Conservation (phyloP, 192 early-diverging fungal genomes). For the Coemansia sp. region DNA sequence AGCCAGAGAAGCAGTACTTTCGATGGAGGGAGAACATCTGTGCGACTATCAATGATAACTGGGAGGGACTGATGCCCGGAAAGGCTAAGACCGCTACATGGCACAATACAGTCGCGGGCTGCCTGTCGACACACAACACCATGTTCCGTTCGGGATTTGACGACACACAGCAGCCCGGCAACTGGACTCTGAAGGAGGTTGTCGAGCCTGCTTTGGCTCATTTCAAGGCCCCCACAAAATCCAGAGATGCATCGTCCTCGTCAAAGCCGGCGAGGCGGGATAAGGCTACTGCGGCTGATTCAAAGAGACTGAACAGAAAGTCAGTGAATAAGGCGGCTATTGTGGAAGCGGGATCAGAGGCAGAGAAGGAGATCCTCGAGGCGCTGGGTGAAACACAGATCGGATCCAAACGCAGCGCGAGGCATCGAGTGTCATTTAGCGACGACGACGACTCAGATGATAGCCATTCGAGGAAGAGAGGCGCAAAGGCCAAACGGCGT, state of each 20-base stretch:
- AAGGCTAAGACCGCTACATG: constrained; percentile 74
- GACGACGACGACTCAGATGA: constrained; percentile 42
- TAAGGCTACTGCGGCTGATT: constrained; percentile 37
- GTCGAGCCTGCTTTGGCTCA: constrained; percentile 9
- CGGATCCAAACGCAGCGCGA: constrained; percentile 7
- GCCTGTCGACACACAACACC: constrained; percentile 72
- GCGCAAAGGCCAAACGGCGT: constrained; percentile 25
- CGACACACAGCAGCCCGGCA: constrained; percentile 67
- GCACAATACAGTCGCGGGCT: constrained; percentile 84
- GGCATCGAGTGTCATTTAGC: constrained; percentile 50
- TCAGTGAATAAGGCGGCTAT: constrained; percentile 5
- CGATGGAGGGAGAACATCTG: constrained; percentile 82
- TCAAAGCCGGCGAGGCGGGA: constrained; percentile 58
- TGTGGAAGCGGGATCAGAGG: constrained; percentile 15
- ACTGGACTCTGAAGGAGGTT: constrained; percentile 38
- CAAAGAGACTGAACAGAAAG: constrained; percentile 19
- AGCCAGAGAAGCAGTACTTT: constrained; percentile 67
- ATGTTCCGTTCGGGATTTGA: constrained; percentile 76
- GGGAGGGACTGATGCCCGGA: constrained; percentile 69
- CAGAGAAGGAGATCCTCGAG: constrained; percentile 45
- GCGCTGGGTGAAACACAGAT: constrained; percentile 34
- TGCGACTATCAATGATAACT: constrained; percentile 69
- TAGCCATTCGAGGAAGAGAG: not conserved
- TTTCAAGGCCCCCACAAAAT: constrained; percentile 29
- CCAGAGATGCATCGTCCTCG: constrained; percentile 5